Evolutionary conservation across 345 rosid genomes (phyloP).

Genomic region (Arabis alpina): DNA sequence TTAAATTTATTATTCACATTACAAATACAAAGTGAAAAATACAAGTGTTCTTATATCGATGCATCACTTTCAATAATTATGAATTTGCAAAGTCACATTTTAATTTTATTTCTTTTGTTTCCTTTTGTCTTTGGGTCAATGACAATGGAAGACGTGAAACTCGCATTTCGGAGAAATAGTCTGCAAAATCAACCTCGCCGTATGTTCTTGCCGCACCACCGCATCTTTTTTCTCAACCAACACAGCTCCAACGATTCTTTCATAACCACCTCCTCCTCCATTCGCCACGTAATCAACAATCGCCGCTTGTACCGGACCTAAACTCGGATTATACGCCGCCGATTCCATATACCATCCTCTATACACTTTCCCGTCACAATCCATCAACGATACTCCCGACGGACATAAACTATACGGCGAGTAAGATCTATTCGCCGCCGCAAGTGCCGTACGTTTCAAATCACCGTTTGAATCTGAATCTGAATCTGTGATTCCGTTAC

Average conservation of each 20-base stretch:
- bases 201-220: constrained; percentile 65
- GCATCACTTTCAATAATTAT: constrained; percentile 26
- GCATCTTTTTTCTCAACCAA: constrained; percentile 82
- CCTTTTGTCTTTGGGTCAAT: not conserved
- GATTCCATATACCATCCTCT: constrained; percentile 88
- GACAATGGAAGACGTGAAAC: constrained; percentile 69
- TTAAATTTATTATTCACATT: constrained; percentile 16
- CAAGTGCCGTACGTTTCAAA: constrained; percentile 57
- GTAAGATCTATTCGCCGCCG: constrained; percentile 81
- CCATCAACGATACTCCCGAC: constrained; percentile 83
- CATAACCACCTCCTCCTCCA: constrained; percentile 74
- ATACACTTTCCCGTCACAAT: constrained; percentile 73
- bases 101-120: not conserved
- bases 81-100: constrained; percentile 14
- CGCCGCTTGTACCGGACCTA: constrained; percentile 95
- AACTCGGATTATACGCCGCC: constrained; percentile 94
- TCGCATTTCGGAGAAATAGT: constrained; percentile 72
- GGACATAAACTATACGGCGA: constrained; percentile 91
- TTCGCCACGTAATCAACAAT: constrained; percentile 69
- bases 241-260: constrained; percentile 67
- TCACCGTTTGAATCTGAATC: too few species aligned
- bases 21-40: not conserved
- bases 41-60: not conserved
- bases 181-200: constrained; percentile 71
- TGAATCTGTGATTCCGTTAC: constrained; percentile 14